A percentile compares a stretch with the other conserved stretches of the same genome.
Conservation (phyloP, 164 flowering plant species). For the Sextonia rubra region DNA sequence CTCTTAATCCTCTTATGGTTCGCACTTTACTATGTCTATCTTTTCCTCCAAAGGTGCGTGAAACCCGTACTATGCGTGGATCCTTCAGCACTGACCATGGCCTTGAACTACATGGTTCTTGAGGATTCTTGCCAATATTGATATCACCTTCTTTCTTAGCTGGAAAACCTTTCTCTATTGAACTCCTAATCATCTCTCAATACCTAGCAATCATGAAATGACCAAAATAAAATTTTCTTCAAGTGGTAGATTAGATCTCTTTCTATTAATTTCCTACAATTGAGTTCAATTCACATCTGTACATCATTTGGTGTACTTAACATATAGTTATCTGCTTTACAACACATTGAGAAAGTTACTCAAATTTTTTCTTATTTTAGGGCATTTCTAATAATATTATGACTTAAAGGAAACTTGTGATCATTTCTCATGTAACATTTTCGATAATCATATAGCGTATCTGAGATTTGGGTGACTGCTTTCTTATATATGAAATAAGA, state of each 20-base stretch:
- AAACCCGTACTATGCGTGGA: constrained; percentile 69
- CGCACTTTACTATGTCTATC: constrained; percentile 89
- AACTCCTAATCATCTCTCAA: constrained; percentile 9
- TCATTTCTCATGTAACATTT: background rate
- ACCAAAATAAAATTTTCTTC: background rate
- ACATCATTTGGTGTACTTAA: no score
- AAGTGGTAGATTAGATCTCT: background rate
- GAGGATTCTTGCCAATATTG: constrained; percentile 11
- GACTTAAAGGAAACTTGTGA: background rate
- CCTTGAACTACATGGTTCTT: constrained; percentile 37
- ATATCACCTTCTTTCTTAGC: constrained; percentile 24
- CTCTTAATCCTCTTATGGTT: constrained; percentile 69
- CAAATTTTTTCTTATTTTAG: no score
- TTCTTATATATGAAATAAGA: background rate
- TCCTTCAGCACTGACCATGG: constrained; percentile 63
- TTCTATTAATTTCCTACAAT: background rate
- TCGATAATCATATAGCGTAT: no score
- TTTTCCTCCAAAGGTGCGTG: constrained; percentile 46
- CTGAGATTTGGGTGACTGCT: no score
- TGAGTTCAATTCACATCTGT: no score
- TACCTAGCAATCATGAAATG: background rate
- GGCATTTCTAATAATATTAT: background rate
- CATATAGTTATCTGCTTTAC: background rate
- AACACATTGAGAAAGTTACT: background rate
- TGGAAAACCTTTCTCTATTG: constrained; percentile 30